These are phyloP conservation scores for Cryomyces minteri DNA, from an alignment of 495 filamentous ascomycete genomes.

Conservation along the genomic window DNA sequence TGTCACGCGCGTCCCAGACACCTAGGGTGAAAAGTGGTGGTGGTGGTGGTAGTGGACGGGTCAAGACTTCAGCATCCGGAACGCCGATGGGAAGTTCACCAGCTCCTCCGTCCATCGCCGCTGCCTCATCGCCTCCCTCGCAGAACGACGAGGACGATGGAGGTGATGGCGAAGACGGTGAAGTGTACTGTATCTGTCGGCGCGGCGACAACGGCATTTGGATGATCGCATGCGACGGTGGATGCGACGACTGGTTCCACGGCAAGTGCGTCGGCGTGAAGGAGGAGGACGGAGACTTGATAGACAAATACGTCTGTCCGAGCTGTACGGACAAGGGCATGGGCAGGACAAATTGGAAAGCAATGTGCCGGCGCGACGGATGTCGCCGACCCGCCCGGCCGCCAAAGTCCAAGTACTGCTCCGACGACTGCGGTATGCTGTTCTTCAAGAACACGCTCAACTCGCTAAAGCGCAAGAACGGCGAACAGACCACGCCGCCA, in stretches of 20 bases:
- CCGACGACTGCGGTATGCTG: conserved; percentile 40
- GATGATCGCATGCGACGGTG: conserved; percentile 61
- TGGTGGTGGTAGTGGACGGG: conserved; percentile 14
- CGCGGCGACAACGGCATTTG: conserved; percentile 53
- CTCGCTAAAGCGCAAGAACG: conserved; percentile 1
- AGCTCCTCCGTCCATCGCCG: conserved; percentile 16
- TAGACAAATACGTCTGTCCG: conserved; percentile 54
- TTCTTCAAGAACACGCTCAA: conserved; percentile 31
- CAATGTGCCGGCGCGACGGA: conserved; percentile 41
- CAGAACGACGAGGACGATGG: conserved; percentile 25
- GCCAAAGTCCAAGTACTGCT: conserved; percentile 47
- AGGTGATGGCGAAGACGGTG: conserved; percentile 6
- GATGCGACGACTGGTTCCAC: conserved; percentile 61
- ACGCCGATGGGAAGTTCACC: conserved; percentile 19
- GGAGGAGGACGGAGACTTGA: conserved; percentile 39
- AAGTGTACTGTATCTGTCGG: conserved; percentile 51
- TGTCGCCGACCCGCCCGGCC: conserved; percentile 44
- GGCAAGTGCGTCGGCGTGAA: conserved; percentile 47
- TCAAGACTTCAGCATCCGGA: conserved; percentile 16
- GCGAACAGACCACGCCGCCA: no score
- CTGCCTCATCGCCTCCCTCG: conserved; percentile 1
- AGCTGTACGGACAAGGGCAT: conserved; percentile 35
- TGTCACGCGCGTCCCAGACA: conserved; percentile 28
- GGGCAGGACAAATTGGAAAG: conserved; percentile 46
- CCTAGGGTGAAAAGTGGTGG: conserved; percentile 23